Percentiles rank a stretch among this genome's conserved stretches.
These are phyloP conservation scores for Candida sanyaensis DNA, from an alignment of 1,139 yeast genomes.

Conservation along the genomic window DNA sequence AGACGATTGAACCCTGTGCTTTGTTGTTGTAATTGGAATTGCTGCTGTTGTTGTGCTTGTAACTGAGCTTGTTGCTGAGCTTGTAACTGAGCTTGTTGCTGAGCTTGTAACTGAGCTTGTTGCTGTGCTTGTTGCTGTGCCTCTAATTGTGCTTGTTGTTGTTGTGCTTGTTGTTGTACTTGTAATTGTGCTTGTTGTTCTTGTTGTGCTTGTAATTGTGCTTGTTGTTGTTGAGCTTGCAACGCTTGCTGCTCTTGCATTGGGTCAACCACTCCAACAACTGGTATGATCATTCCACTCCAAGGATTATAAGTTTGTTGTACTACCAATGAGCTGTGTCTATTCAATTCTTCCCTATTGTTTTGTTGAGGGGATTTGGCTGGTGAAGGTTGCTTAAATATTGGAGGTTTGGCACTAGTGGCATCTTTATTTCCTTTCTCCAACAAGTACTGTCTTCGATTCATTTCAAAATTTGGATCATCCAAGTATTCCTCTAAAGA, in stretches of 20 bases:
- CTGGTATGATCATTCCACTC: slow-evolving; percentile 23
- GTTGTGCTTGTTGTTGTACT: slow-evolving; percentile 10
- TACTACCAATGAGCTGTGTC: slow-evolving; percentile 35
- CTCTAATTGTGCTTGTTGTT: slow-evolving; percentile 15
- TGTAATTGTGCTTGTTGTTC: slow-evolving; percentile 9
- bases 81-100: slow-evolving; percentile 8
- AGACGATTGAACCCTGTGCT: slow-evolving; percentile 11
- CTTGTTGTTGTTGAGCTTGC: slow-evolving; percentile 13
- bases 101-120: slow-evolving; percentile 5
- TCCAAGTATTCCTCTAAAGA: slow-evolving; percentile 86
- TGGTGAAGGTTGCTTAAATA: slow-evolving; percentile 10
- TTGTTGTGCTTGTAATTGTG: slow-evolving; percentile 9
- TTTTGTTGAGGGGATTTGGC: slow-evolving; percentile 15
- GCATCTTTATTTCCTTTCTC: slow-evolving; percentile 46
- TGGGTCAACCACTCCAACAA: slow-evolving; percentile 17
- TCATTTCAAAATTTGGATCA: slow-evolving; percentile 82
- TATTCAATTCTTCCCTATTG: slow-evolving; percentile 6
- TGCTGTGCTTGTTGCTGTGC: slow-evolving; percentile 15
- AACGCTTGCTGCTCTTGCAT: slow-evolving; percentile 11
- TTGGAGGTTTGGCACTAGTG: neutral
- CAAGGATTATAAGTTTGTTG: slow-evolving; percentile 51
- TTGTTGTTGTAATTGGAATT: slow-evolving; percentile 13
- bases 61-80: slow-evolving; percentile 8
- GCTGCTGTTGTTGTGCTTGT: slow-evolving; percentile 14
- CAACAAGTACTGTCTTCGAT: slow-evolving; percentile 73